These are phyloP conservation scores for Hanseniaspora pseudoguilliermondii DNA, from an alignment of 805 yeast species.

Conservation along the genomic window DNA sequence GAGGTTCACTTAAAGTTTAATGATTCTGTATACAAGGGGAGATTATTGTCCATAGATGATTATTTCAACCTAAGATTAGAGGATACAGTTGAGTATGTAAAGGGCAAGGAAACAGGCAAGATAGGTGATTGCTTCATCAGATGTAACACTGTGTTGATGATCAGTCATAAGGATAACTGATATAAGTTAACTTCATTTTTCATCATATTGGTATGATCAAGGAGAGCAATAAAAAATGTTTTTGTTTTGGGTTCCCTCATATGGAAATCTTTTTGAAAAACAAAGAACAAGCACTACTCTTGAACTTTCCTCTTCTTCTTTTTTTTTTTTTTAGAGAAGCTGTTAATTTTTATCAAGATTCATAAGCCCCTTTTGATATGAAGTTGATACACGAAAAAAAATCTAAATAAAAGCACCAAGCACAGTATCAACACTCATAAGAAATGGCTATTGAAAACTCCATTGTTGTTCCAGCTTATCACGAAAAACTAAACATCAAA, in stretches of 20 bases:
- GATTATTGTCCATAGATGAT: conserved; percentile 65
- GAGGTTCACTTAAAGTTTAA: conserved; percentile 82
- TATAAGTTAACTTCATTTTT: not conserved
- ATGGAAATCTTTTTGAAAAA: not conserved
- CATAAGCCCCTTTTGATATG: too few species aligned
- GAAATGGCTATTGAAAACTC: conserved; percentile 27
- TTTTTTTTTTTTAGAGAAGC: not conserved
- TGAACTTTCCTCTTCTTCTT: not conserved
- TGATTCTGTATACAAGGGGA: conserved; percentile 74
- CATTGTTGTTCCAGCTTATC: conserved; percentile 40
- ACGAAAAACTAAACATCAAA: conserved; percentile 37
- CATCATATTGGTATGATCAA: too few species aligned
- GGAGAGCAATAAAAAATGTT: not conserved
- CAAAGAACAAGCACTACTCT: not conserved
- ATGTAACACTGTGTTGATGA: conserved; percentile 80
- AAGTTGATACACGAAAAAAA: too few species aligned
- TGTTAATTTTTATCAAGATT: not conserved
- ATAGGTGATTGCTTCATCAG: conserved; percentile 75
- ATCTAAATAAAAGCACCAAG: not conserved
- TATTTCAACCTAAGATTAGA: conserved; percentile 81
- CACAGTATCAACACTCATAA: not conserved
- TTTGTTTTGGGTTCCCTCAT: not conserved
- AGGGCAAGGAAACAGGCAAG: conserved; percentile 36
- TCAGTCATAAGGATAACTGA: conserved; percentile 19
- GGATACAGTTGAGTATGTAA: conserved; percentile 42